Evolutionary conservation across 805 yeast genomes (phyloP).

Genomic region (Candida rishiriensis): DNA sequence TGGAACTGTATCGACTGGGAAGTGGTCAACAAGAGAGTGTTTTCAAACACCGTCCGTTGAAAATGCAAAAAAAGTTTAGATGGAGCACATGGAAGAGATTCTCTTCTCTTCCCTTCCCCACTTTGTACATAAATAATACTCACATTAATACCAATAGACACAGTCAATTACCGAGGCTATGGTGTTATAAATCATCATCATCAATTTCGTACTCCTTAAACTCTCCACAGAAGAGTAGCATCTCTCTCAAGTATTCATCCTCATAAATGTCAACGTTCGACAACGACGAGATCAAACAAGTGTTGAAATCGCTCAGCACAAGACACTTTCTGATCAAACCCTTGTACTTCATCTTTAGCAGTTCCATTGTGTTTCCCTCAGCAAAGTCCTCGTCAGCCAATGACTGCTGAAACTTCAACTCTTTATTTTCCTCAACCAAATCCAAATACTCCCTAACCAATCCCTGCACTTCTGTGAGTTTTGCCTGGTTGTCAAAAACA

Average conservation of each 20-base stretch:
- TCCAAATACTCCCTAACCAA: conserved; percentile 9
- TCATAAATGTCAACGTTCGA: conserved; percentile 29
- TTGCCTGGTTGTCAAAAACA: background rate
- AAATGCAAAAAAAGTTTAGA: too few species aligned
- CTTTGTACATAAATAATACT: background rate
- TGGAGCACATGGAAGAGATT: too few species aligned
- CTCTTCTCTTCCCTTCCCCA: background rate
- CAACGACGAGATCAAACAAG: conserved; percentile 29
- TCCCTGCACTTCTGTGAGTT: conserved; percentile 4
- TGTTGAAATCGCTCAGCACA: conserved; percentile 27
- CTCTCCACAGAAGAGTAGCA: conserved; percentile 28
- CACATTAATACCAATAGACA: too few species aligned
- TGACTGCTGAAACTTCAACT: conserved; percentile 12
- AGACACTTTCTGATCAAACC: conserved; percentile 18
- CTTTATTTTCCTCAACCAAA: conserved; percentile 12
- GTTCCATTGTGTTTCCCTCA: conserved; percentile 7
- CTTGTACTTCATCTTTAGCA: conserved; percentile 10
- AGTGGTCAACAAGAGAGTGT: conserved; percentile 48
- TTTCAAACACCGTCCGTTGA: conserved; percentile 16
- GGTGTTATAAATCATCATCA: conserved; percentile 6
- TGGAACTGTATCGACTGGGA: conserved; percentile 87
- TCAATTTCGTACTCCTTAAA: conserved; percentile 25
- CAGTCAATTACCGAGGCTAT: background rate
- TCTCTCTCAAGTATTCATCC: conserved; percentile 26
- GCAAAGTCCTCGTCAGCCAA: conserved; percentile 10